Percentiles rank a stretch among this genome's conserved stretches.
These are phyloP conservation scores for Tricholomella constricta DNA, from an alignment of 768 basidiomycete genomes.

Conservation along the genomic window DNA sequence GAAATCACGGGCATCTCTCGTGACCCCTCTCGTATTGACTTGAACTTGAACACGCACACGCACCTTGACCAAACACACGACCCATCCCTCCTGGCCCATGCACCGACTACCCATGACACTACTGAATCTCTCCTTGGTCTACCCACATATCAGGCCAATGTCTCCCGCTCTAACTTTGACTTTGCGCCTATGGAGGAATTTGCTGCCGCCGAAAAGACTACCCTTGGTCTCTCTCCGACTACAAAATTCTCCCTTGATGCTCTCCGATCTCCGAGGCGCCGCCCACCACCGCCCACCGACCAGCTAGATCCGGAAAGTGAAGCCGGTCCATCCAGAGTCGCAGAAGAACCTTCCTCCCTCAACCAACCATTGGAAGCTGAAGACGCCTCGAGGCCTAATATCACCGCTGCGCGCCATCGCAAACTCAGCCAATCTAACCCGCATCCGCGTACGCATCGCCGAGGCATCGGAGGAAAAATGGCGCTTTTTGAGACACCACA, in stretches of 20 bases:
- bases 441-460: conserved; percentile 59
- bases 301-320: conserved; percentile 2
- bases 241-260: conserved; percentile 39
- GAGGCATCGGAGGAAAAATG: conserved; percentile 76
- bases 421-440: conserved; percentile 86
- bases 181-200: conserved; percentile 79
- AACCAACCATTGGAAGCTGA: conserved; percentile 6
- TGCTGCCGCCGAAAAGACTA: conserved; percentile 66
- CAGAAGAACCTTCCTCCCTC: neutral
- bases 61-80: conserved; percentile 50
- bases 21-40: conserved; percentile 31
- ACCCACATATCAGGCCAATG: conserved; percentile 70
- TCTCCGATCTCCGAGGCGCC: conserved; percentile 15
- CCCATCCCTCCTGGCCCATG: conserved; percentile 44
- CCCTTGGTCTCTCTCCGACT: conserved; percentile 58
- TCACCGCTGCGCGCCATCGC: conserved; percentile 56
- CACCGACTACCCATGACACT: conserved; percentile 15
- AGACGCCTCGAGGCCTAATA: conserved; percentile 7
- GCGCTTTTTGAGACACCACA: conserved; percentile 80
- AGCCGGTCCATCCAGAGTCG: conserved; percentile 12
- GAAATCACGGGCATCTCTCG: conserved; percentile 18
- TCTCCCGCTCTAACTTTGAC: conserved; percentile 62
- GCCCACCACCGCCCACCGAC: neutral
- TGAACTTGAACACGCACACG: too few relatives aligned
- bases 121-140: conserved; percentile 44